Evolutionary conservation across 2,329 filamentous ascomycete genomes (phyloP).

Genomic region (Colletotrichum chlorophyti): DNA sequence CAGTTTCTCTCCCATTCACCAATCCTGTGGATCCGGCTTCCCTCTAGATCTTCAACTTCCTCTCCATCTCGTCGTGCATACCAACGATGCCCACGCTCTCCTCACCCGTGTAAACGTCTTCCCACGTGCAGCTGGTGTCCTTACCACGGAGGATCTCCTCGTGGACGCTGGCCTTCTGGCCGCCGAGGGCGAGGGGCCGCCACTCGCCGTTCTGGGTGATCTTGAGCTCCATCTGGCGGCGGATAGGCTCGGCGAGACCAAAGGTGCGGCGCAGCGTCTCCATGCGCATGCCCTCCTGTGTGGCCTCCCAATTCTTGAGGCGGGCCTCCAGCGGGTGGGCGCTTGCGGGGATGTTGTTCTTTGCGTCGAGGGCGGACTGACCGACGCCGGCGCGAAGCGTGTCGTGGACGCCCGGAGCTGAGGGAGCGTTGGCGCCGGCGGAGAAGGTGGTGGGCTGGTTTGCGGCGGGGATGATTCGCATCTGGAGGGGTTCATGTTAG

Average conservation of each 20-base stretch:
- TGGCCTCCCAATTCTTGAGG: conserved; percentile 87
- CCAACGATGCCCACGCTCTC: conserved; percentile 74
- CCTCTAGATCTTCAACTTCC: conserved; percentile 76
- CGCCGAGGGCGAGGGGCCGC: conserved; percentile 74
- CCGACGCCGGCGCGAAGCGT: conserved; percentile 85
- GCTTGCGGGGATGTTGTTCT: conserved; percentile 46
- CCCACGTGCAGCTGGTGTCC: conserved; percentile 84
- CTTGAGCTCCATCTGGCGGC: conserved; percentile 93
- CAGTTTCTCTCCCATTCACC: conserved; percentile 1
- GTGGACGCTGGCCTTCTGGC: conserved; percentile 71
- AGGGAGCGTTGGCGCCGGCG: conserved; percentile 79
- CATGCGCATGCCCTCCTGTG: conserved; percentile 89
- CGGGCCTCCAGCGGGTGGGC: conserved; percentile 91
- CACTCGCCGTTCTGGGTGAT: conserved; percentile 83
- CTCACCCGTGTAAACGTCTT: conserved; percentile 88
- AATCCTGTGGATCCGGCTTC: no score
- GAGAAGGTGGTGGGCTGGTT: conserved; percentile 70
- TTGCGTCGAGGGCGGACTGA: conserved; percentile 60
- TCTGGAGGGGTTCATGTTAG: conserved; percentile 40
- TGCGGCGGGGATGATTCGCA: conserved; percentile 84
- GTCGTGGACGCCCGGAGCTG: conserved; percentile 92
- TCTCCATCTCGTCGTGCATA: conserved; percentile 94
- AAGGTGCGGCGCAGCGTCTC: conserved; percentile 85
- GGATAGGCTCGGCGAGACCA: conserved; percentile 90
- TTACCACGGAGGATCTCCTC: conserved; percentile 86